These are phyloP conservation scores for Pseudotsuga menziesii DNA, from an alignment of 75 land plant genomes.

Conservation along the genomic window DNA sequence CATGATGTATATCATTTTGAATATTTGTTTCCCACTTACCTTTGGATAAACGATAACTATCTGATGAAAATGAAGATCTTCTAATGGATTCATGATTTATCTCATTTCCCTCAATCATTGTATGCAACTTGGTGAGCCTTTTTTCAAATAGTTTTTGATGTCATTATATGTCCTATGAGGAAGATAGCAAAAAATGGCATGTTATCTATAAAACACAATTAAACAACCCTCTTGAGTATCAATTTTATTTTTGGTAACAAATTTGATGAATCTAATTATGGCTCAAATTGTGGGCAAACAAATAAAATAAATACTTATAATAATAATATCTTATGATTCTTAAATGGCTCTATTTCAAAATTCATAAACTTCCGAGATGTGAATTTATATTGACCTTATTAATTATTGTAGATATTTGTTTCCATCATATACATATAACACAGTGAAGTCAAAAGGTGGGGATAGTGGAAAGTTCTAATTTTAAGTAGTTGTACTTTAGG, in stretches of 20 bases:
- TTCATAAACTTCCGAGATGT: no score
- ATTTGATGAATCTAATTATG: not conserved
- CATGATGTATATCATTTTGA: conserved; percentile 8
- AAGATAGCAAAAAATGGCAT: conserved; percentile 64
- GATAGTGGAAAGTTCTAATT: no score
- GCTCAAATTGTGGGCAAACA: not conserved
- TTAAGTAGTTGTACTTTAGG: no score
- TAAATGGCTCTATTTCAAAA: no score
- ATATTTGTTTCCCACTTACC: conserved; percentile 9
- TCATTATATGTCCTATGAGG: conserved; percentile 70
- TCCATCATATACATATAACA: no score
- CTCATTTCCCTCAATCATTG: conserved; percentile 11
- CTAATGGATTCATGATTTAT: not conserved
- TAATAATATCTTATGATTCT: no score
- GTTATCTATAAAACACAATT: conserved; percentile 36
- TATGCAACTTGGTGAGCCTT: conserved; percentile 44
- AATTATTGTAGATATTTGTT: no score
- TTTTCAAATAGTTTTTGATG: conserved; percentile 70
- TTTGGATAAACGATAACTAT: not conserved
- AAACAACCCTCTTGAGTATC: no score
- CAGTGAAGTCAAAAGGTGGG: no score
- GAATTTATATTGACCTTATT: no score
- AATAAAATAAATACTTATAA: not conserved
- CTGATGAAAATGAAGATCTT: not conserved
- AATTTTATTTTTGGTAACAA: no score